Evolutionary conservation across 1,284 basidiomycete genomes (phyloP).

Genomic region (Mrakiaceae sp.): DNA sequence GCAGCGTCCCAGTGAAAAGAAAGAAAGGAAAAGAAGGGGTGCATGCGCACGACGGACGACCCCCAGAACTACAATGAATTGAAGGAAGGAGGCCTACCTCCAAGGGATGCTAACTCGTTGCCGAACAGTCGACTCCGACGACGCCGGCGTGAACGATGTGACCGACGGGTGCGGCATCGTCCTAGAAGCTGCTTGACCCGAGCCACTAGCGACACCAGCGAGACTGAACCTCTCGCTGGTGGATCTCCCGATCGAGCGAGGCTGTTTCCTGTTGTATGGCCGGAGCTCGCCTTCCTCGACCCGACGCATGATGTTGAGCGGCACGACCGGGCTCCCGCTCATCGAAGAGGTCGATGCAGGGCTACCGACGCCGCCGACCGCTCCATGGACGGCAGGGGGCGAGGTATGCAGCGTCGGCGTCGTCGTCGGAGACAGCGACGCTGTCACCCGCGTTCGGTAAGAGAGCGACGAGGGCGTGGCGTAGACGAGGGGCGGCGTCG

Average conservation of each 20-base stretch:
- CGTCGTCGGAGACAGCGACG: background rate
- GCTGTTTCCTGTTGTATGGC: background rate
- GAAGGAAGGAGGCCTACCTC: no score
- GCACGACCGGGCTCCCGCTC: slow-evolving; percentile 23
- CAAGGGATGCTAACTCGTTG: no score
- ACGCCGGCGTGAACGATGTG: no score
- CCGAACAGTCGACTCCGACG: no score
- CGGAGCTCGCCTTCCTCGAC: slow-evolving; percentile 16
- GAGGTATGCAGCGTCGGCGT: slow-evolving; percentile 8
- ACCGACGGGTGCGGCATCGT: no score
- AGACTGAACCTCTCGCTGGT: background rate
- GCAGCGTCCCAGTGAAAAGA: no score
- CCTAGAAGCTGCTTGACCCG: no score
- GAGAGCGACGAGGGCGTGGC: background rate
- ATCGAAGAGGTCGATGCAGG: background rate
- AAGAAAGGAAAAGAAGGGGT: no score
- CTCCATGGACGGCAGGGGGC: background rate
- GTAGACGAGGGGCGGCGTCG: slow-evolving; percentile 1
- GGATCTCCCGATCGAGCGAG: background rate
- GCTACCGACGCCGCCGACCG: background rate
- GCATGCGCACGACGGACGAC: no score
- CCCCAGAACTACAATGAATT: no score
- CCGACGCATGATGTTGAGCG: slow-evolving; percentile 29
- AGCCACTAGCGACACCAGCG: no score
- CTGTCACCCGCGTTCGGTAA: background rate